Percentiles rank a stretch among this genome's conserved stretches.
Evolutionary conservation across 2,329 filamentous ascomycete genomes (phyloP).

Genomic region (Grosmannia penicillata): DNA sequence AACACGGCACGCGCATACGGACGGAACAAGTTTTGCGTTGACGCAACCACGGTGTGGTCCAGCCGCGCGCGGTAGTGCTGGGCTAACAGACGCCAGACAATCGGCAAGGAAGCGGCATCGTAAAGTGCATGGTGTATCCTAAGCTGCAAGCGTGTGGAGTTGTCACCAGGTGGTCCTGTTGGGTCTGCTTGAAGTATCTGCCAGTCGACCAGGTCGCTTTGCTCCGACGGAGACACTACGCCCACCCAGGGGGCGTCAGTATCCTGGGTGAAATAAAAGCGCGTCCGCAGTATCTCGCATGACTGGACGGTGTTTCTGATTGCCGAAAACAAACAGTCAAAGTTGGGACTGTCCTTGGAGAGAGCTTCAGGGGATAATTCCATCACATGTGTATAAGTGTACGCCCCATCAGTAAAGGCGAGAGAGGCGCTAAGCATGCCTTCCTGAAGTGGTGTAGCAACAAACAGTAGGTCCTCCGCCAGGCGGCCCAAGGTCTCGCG

Average conservation of each 20-base stretch:
- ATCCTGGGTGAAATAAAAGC: slow-evolving; percentile 12
- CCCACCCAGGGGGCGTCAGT: slow-evolving; percentile 13
- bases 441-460: slow-evolving; percentile 14
- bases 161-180: too few relatives aligned
- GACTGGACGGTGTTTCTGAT: slow-evolving; percentile 11
- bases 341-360: slow-evolving; percentile 7
- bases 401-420: slow-evolving; percentile 11
- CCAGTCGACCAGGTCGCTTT: slow-evolving; percentile 11
- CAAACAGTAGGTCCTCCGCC: slow-evolving; percentile 11
- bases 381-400: slow-evolving; percentile 12
- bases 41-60: not conserved
- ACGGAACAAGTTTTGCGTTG: not conserved
- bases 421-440: slow-evolving; percentile 14
- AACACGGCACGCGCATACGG: not conserved
- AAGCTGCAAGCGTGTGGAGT: slow-evolving; percentile 6
- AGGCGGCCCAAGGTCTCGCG: slow-evolving; percentile 8
- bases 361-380: slow-evolving; percentile 9
- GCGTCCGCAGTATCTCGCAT: slow-evolving; percentile 13
- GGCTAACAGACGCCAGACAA: slow-evolving; percentile 9
- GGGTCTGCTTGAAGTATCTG: too few relatives aligned
- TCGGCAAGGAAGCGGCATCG: slow-evolving; percentile 11
- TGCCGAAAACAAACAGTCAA: slow-evolving; percentile 10
- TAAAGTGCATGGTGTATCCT: slow-evolving; percentile 13
- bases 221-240: slow-evolving; percentile 10
- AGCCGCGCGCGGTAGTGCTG: slow-evolving; percentile 7